Evolutionary conservation across 2,329 filamentous ascomycete genomes (phyloP), one percentile per base, ranked within the genome.

Genomic region (Cadophora malorum): DNA sequence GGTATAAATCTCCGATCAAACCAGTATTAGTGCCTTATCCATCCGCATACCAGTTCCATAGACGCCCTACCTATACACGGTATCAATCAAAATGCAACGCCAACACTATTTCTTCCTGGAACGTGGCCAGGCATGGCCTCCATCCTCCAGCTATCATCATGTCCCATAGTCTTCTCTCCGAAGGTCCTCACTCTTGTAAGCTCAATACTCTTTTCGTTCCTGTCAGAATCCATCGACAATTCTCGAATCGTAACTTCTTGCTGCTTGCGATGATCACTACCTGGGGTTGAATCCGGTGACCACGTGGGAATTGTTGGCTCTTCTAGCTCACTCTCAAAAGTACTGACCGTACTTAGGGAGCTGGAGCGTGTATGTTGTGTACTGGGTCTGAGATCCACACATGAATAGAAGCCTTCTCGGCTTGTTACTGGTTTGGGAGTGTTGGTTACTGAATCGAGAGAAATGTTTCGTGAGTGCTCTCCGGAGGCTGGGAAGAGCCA

Each of bases 381-480:
- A 4, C 33, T 49, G 16, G 66, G 63, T 16, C 64, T 59, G 16
- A 73, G 79, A 38, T 81, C 79, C 19, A 88, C 79, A 64, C 84
- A 85, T 75, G 88, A 84, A 74, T 90, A 90, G 76, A 87, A 89
- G 4, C 86, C 87, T 35, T 88, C 84, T 10, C 76, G 78, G 28
- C 78, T 80, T 52, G 80, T 85, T 53, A 88, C 77, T 10, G 86
- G 84, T 50, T 78, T 82, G 1, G 86, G 86, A 4, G 77, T 78
- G 71, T 88, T 89, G 58, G 86, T 89, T 31, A 88, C 78, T 3
- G 83, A 83, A 69, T 86, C 83, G 35, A 84, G 73, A 66, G 81
- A 82, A 62, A 82, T 76, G 62, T 81, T 80, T 21, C 78, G 78
- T 38, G 75, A 77, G 64, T 78, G 77, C 66, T 80, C 67, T 76